Conservation (phyloP, 306 rosid species). For the Nissolia schottii region DNA sequence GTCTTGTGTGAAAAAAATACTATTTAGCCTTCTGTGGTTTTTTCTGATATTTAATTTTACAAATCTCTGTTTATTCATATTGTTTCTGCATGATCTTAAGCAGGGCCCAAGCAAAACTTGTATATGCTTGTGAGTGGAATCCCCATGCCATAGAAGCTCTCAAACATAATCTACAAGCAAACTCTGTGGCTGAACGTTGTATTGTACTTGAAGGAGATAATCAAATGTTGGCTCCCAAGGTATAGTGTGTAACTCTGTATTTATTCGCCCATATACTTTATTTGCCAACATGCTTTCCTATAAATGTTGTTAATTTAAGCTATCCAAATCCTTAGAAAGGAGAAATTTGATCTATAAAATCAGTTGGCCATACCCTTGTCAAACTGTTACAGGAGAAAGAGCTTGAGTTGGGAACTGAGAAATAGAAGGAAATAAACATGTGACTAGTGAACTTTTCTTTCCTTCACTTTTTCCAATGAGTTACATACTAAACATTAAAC, state of each 20-base stretch:
- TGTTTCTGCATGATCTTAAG: conserved; percentile 30
- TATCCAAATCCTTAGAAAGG: not conserved
- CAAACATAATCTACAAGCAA: conserved; percentile 55
- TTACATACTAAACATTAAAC: not conserved
- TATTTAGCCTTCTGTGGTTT: not conserved
- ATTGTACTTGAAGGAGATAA: conserved; percentile 82
- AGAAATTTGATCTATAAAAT: not conserved
- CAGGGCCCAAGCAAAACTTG: conserved; percentile 85
- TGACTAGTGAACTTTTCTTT: not conserved
- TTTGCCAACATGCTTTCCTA: not conserved
- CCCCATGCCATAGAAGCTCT: conserved; percentile 85
- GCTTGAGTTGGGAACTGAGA: not conserved
- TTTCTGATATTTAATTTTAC: not conserved
- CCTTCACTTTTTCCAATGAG: not conserved
- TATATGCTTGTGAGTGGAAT: conserved; percentile 97
- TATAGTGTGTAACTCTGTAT: conserved; percentile 15
- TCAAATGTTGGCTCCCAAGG: conserved; percentile 76
- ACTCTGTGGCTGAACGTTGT: conserved; percentile 69
- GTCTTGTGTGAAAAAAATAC: not conserved
- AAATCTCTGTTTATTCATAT: not conserved
- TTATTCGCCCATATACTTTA: conserved; percentile 4
- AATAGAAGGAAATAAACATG: not conserved
- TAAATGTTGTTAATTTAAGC: not conserved
- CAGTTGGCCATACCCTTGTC: not conserved
- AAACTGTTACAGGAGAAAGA: not conserved